phyloP scores from a whole-genome alignment of 2,329 filamentous ascomycete species.

The Torrubiella hemipterigena region DNA sequence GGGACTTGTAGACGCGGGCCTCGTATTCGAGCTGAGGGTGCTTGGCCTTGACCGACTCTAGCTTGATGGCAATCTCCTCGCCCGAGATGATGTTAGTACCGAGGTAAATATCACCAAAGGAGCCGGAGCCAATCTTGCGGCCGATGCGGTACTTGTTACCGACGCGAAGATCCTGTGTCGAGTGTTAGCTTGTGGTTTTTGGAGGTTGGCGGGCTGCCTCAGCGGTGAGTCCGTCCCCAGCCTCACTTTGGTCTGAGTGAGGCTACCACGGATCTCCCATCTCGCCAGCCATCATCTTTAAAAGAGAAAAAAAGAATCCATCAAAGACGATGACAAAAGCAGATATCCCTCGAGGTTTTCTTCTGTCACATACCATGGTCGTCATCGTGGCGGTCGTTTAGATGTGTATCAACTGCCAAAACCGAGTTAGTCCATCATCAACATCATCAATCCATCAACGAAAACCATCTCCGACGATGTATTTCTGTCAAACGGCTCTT shows the following conservation, averaged over 20 bases:
- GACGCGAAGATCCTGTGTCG: constrained; percentile 79
- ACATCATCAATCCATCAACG: too few relatives aligned
- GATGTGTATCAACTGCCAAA: background rate
- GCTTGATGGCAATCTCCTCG: constrained; percentile 99
- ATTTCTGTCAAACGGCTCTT: too few relatives aligned
- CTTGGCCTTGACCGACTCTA: constrained; percentile 98
- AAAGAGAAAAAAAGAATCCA: too few relatives aligned
- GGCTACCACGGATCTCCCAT: too few relatives aligned
- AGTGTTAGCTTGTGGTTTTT: constrained; percentile 9
- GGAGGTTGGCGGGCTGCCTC: background rate
- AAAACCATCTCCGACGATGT: too few relatives aligned
- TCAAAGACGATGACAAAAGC: background rate
- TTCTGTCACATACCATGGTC: constrained; percentile 32
- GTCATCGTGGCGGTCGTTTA: constrained; percentile 29
- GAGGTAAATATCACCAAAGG: constrained; percentile 97
- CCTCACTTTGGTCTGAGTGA: too few relatives aligned
- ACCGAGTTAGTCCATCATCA: constrained; percentile 2
- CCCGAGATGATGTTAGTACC: constrained; percentile 99
- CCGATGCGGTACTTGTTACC: constrained; percentile 99
- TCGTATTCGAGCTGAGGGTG: constrained; percentile 98
- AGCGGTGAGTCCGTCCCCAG: background rate
- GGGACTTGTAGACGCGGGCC: constrained; percentile 80
- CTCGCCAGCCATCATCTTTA: too few relatives aligned
- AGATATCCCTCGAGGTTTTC: background rate
- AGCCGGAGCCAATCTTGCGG: constrained; percentile 95